Base-by-base conservation (phyloP, 257 asterid species). In the Cinchona pubescens region DNA sequence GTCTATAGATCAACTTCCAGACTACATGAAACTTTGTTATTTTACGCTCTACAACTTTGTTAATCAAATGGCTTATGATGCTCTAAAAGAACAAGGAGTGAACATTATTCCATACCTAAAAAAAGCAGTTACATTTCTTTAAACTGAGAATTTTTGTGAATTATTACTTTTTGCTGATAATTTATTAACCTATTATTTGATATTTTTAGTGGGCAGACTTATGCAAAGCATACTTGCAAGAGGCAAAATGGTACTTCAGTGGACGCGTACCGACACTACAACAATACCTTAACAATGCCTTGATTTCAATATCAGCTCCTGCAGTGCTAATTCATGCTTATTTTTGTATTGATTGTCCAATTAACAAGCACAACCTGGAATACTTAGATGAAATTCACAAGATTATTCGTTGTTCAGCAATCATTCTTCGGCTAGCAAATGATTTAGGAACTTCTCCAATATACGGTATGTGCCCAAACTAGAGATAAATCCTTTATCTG, bases 221-320 rank as follows among this genome's bases (percentile, higher is more conserved):
- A 37, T 73, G 79, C 27, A 25, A 14, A 27, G 5, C 71, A 10
- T 79, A 67, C 18, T 14, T 77, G 51, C 32, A 62, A 32, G 81
- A 77, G 59, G 76, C 81, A 9, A 62, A 71, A 34, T 77, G 76
- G 81, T 63, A 38, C 12, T 16, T 1, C 4, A n/a, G 35, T 34
- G 70, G 64, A 5, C 71, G 62, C 25, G 32, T 18, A 0, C 81
- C 81, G 25, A 71, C 59, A 38, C 37, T 77, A 7, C 34, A 71
- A 45, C 76, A 77, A 42, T 71, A 77, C 59, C 25, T 77, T 9
- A n/a, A 73, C 18, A 84, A 74, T 27, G 89, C 79, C 13, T 82
- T 83, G 87, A 72, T 86, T 71, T 86, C 90, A 23, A 67, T 82
- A 55, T 30, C 90, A 8, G 84, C 78, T 73, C 86, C 85, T 4